Evolutionary conservation across 164 flowering plant species (phyloP), one percentile per base, ranked within the genome.

Genomic region (Brasenia schreberi): DNA sequence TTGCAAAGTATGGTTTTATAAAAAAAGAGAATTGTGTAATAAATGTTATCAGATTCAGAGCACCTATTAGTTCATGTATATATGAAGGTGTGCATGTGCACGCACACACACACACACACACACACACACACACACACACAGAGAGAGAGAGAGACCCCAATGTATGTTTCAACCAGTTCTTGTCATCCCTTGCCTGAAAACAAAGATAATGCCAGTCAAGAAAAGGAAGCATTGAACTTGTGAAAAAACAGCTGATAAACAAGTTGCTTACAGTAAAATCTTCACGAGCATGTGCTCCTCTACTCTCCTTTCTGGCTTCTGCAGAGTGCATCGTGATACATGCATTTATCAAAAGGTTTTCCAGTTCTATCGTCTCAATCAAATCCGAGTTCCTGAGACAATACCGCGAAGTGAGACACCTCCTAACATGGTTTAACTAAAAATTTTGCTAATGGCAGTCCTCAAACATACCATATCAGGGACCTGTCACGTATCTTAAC

Each of bases 281-380:
- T 84, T 95, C 97, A 71, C 97, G 92, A 19, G 97, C 97, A 80
- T 95, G 99, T 42, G 99, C 97, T 72, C 97, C 99, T 81, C 97
- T 87, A 76, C 97, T 95, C 74, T 95, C 99, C 73, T 92, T 95
- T 75, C 97, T 82, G 49, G 99, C 97, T 73, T 92, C 97, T 72
- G 99, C 99, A 75, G 97, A 92, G 74, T 95, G 97, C 99, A 95
- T 88, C 49, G 99, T 92, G 63, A 95, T 82, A 68, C 88, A 86
- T 5, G 97, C 97, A 81, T 92, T 95, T 63, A 92, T 95, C 80
- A 92, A 72, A 69, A 95, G 92, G 76, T 95, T 95, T 78, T 95
- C 97, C 75, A 92, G 81, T 76, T 95, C 99, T 16, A 95, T 63
- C 10, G 97, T 88, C 77, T 95, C 97, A 65, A 88, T 86, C 83